These are phyloP conservation scores for Auricularia sp. DNA, from an alignment of 768 basidiomycete genomes.

Conservation along the genomic window DNA sequence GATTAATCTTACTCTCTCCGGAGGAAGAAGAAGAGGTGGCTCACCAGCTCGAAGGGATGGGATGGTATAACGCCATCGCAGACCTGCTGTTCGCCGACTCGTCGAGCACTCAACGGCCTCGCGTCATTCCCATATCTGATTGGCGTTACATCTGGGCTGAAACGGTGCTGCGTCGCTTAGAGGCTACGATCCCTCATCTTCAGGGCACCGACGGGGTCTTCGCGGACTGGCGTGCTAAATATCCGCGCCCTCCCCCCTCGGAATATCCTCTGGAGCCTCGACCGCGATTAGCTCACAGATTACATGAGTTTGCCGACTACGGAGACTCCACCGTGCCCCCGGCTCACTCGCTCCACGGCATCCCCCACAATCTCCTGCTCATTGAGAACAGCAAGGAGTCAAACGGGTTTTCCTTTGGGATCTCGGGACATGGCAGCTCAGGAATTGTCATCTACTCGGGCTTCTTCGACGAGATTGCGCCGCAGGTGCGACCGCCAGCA, in stretches of 20 bases:
- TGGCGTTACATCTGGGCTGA: slow-evolving; percentile 89
- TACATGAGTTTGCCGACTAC: slow-evolving; percentile 42
- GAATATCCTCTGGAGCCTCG: slow-evolving; percentile 73
- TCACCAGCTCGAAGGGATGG: slow-evolving; percentile 63
- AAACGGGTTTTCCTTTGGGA: slow-evolving; percentile 95
- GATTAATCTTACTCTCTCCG: slow-evolving; percentile 80
- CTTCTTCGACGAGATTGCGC: slow-evolving; percentile 59
- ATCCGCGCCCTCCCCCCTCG: slow-evolving; percentile 71
- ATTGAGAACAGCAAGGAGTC: slow-evolving; percentile 70
- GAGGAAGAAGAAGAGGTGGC: slow-evolving; percentile 89
- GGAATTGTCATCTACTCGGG: slow-evolving; percentile 94
- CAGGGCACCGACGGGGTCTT: slow-evolving; percentile 47
- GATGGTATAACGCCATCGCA: slow-evolving; percentile 79
- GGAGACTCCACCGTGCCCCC: slow-evolving; percentile 33
- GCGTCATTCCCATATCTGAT: slow-evolving; percentile 61
- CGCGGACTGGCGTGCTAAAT: slow-evolving; percentile 41
- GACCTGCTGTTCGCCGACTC: slow-evolving; percentile 53
- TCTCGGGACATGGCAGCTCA: slow-evolving; percentile 82
- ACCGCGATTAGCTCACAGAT: slow-evolving; percentile 61
- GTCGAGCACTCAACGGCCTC: slow-evolving; percentile 40
- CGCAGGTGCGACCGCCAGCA: slow-evolving; percentile 2
- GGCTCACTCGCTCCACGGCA: slow-evolving; percentile 58
- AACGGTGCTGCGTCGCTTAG: slow-evolving; percentile 66
- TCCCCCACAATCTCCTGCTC: slow-evolving; percentile 85
- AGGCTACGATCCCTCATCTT: slow-evolving; percentile 60